A percentile compares a stretch with the other conserved stretches of the same genome.
phyloP scores from a whole-genome alignment of 805 yeast genomes.

The Candida hispaniensis region DNA sequence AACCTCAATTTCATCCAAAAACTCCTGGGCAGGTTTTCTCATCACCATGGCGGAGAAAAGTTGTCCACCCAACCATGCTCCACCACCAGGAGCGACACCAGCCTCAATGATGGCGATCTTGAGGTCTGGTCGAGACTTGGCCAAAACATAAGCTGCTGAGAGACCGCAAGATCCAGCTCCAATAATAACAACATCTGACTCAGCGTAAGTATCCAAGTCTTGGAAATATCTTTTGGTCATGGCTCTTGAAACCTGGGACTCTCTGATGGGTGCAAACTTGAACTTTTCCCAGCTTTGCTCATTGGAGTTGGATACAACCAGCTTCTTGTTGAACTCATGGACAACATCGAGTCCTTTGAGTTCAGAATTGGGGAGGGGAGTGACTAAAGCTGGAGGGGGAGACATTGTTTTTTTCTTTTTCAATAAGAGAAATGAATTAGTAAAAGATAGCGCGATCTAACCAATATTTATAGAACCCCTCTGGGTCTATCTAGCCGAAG shows the following conservation, averaged over 20 bases:
- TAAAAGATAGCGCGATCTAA: too few species aligned
- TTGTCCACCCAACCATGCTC: slow-evolving; percentile 71
- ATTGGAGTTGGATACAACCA: slow-evolving; percentile 10
- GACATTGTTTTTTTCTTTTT: too few species aligned
- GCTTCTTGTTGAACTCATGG: slow-evolving; percentile 13
- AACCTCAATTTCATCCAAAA: slow-evolving; percentile 51
- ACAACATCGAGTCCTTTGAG: slow-evolving; percentile 11
- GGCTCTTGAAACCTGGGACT: slow-evolving; percentile 69
- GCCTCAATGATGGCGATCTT: slow-evolving; percentile 67
- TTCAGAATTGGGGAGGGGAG: too few species aligned
- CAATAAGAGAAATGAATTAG: too few species aligned
- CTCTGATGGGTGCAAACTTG: slow-evolving; percentile 61
- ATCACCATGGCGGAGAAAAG: slow-evolving; percentile 67
- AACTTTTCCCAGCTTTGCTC: slow-evolving; percentile 52
- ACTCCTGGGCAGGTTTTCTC: slow-evolving; percentile 68
- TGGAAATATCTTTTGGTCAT: slow-evolving; percentile 67
- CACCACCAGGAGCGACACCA: slow-evolving; percentile 70
- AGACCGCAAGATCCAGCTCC: slow-evolving; percentile 76
- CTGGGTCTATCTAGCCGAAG: too few species aligned
- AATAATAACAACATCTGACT: slow-evolving; percentile 60
- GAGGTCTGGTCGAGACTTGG: slow-evolving; percentile 63
- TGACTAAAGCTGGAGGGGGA: too few species aligned
- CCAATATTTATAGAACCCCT: too few species aligned
- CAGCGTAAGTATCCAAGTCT: slow-evolving; percentile 64
- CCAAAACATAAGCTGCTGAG: slow-evolving; percentile 64